Percentiles rank a stretch among this genome's conserved stretches.
phyloP scores from a whole-genome alignment of 495 filamentous ascomycete genomes.

The Podospora tetraspora region DNA sequence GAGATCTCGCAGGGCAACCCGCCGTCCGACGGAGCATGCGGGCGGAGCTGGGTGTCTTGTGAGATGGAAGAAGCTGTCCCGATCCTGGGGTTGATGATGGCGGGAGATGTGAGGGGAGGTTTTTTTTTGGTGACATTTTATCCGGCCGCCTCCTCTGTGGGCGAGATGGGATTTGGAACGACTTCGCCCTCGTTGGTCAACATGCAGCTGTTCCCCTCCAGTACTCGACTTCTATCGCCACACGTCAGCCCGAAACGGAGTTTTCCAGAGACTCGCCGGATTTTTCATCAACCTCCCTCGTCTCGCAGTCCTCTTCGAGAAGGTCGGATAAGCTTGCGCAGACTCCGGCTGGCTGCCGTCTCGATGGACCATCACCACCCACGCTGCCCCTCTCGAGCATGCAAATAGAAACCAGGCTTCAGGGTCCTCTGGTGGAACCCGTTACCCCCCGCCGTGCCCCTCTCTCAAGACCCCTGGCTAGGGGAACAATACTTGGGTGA shows the following conservation, averaged over 20 bases:
- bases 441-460: too few species aligned
- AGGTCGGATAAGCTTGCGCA: neutral
- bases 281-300: neutral
- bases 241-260: neutral
- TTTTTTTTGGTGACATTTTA: conserved; percentile 18
- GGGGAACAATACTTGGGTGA: too few species aligned
- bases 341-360: neutral
- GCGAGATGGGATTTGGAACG: conserved; percentile 24
- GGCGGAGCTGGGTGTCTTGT: neutral
- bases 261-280: neutral
- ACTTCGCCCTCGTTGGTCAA: conserved; percentile 6
- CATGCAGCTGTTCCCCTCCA: conserved; percentile 1
- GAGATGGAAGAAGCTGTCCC: neutral
- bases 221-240: neutral
- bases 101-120: conserved; percentile 5
- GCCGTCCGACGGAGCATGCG: neutral
- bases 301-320: conserved; percentile 12
- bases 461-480: too few species aligned
- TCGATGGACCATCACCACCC: neutral
- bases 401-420: neutral
- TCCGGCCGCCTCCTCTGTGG: conserved; percentile 15
- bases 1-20: neutral
- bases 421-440: neutral
- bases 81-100: neutral
- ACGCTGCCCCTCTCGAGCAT: neutral